These are phyloP conservation scores for Benincasa hispida DNA, from an alignment of 306 rosid species.

Conservation along the genomic window DNA sequence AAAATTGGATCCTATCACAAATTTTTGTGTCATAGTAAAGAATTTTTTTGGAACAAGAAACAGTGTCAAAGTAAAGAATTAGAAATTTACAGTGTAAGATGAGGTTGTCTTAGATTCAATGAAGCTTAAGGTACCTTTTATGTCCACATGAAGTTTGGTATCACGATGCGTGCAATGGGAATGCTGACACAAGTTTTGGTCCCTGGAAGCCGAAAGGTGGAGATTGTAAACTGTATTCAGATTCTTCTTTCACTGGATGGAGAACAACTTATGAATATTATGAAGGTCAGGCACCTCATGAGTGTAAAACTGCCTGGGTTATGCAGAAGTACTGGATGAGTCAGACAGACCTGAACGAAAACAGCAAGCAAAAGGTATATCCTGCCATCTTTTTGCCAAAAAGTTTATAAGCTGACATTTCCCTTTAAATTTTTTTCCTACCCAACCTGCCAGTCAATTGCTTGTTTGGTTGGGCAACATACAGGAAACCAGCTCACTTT, in stretches of 20 bases:
- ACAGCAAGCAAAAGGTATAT: conserved; percentile 15
- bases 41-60: too few species aligned
- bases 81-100: background rate
- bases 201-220: conserved; percentile 21
- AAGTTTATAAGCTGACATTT: background rate
- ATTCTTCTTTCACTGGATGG: conserved; percentile 11
- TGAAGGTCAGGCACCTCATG: conserved; percentile 12
- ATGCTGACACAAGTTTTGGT: conserved; percentile 10
- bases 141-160: conserved; percentile 22
- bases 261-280: conserved; percentile 18
- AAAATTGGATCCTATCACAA: background rate
- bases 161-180: background rate
- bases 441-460: conserved; percentile 18
- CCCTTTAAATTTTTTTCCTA: background rate
- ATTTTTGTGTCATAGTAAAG: background rate
- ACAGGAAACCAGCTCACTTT: conserved; percentile 23
- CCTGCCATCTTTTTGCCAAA: background rate
- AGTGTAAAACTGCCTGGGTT: conserved; percentile 14
- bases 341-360: background rate
- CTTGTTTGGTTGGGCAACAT: conserved; percentile 21
- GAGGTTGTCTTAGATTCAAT: background rate
- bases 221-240: conserved; percentile 9
- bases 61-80: background rate
- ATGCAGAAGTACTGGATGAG: conserved; percentile 21
- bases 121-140: background rate